phyloP scores from a whole-genome alignment of 306 rosid species.

The apple (Malus domestica) region ASM211411v1 NC_041799.1:9394501-9395000 shows the following conservation, averaged over 20 bases:
- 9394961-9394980: too few relatives aligned
- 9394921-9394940: too few relatives aligned
- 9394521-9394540: not conserved
- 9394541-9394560: not conserved
- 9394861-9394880: not conserved
- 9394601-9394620: not conserved
- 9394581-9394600: not conserved
- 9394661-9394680: not conserved
- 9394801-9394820: not conserved
- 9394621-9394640: not conserved
- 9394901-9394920: too few relatives aligned
- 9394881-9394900: not conserved
- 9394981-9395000: too few relatives aligned
- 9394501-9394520: not conserved
- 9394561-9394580: not conserved
- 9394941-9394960: too few relatives aligned
- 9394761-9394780: not conserved
- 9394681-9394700: not conserved
- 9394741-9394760: not conserved
- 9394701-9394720: not conserved
- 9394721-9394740: not conserved
- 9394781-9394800: not conserved
- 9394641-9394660: not conserved
- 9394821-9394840: not conserved
- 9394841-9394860: not conserved